A percentile compares a stretch with the other conserved stretches of the same genome.
Evolutionary conservation across 2,329 filamentous ascomycete genomes (phyloP).

Genomic region (Pseudocercospora crystallina): DNA sequence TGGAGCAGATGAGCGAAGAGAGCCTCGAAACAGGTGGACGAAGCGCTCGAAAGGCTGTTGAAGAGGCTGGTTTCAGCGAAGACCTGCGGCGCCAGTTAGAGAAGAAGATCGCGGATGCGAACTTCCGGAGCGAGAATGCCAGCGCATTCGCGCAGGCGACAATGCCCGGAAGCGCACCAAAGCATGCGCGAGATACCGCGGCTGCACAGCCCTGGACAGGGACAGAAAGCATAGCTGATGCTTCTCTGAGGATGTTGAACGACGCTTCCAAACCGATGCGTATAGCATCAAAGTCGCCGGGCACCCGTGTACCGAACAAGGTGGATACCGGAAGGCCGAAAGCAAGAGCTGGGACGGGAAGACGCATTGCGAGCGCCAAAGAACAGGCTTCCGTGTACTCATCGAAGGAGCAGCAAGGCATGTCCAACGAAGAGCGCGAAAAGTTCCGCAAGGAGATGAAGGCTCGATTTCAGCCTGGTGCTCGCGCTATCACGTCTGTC

Average conservation of each 20-base stretch:
- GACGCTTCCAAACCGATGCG: conserved; percentile 60
- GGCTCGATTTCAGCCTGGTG: conserved; percentile 74
- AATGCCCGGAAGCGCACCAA: conserved; percentile 56
- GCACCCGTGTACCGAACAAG: conserved; percentile 38
- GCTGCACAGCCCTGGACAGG: conserved; percentile 74
- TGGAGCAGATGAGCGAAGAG: conserved; percentile 62
- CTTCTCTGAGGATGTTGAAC: conserved; percentile 74
- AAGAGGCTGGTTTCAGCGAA: conserved; percentile 62
- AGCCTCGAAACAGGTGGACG: conserved; percentile 56
- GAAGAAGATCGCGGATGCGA: conserved; percentile 58
- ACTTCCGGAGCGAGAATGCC: conserved; percentile 55
- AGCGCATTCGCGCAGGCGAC: conserved; percentile 10
- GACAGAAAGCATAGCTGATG: conserved; percentile 70
- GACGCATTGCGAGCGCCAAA: conserved; percentile 57
- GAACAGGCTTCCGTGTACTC: conserved; percentile 58
- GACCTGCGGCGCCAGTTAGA: conserved; percentile 59
- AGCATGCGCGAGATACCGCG: conserved; percentile 70
- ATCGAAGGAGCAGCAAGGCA: conserved; percentile 52
- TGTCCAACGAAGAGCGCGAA: conserved; percentile 72
- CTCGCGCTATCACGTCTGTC: conserved; percentile 71
- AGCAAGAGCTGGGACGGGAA: conserved; percentile 40
- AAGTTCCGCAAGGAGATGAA: conserved; percentile 70
- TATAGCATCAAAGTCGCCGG: conserved; percentile 40
- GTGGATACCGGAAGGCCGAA: conserved; percentile 48
- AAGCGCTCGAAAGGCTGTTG: conserved; percentile 56